Evolutionary conservation across 768 basidiomycete species (phyloP).

Genomic region (Agaricus blazei): DNA sequence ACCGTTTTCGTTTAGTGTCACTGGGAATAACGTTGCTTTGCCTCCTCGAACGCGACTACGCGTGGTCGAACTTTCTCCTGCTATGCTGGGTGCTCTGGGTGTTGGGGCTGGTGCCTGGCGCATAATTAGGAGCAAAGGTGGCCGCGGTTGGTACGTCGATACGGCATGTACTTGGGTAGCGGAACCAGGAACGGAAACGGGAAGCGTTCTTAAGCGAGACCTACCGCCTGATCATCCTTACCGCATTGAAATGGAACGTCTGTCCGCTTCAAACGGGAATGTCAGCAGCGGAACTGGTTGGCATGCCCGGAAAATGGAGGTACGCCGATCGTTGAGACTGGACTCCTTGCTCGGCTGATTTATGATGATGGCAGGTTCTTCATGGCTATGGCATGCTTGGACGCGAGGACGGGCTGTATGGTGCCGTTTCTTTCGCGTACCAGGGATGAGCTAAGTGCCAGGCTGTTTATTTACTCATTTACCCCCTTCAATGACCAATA

Average conservation of each 20-base stretch:
- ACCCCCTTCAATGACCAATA: not conserved
- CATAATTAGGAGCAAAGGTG: slow-evolving; percentile 87
- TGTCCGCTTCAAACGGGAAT: slow-evolving; percentile 80
- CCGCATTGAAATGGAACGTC: slow-evolving; percentile 61
- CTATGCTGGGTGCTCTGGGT: slow-evolving; percentile 67
- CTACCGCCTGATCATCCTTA: slow-evolving; percentile 59
- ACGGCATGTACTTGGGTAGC: slow-evolving; percentile 79
- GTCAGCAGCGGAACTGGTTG: slow-evolving; percentile 92
- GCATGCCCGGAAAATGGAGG: slow-evolving; percentile 98
- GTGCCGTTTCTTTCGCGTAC: slow-evolving; percentile 92
- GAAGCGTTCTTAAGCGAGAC: slow-evolving; percentile 53
- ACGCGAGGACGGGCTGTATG: slow-evolving; percentile 89
- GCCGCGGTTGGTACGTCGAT: slow-evolving; percentile 94
- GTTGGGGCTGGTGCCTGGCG: slow-evolving; percentile 83
- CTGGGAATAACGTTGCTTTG: slow-evolving; percentile 23
- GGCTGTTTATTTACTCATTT: not conserved
- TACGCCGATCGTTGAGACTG: slow-evolving; percentile 29
- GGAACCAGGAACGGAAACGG: slow-evolving; percentile 27
- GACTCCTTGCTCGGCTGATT: not conserved
- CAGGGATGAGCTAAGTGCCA: slow-evolving; percentile 52
- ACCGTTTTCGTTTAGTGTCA: slow-evolving; percentile 64
- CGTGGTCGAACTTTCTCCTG: slow-evolving; percentile 79
- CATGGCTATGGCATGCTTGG: slow-evolving; percentile 90
- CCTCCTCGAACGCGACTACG: slow-evolving; percentile 69
- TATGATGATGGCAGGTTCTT: slow-evolving; percentile 47